Base-by-base conservation (phyloP, 352 stramenopile species). In the Pythium phragmitis region DNA sequence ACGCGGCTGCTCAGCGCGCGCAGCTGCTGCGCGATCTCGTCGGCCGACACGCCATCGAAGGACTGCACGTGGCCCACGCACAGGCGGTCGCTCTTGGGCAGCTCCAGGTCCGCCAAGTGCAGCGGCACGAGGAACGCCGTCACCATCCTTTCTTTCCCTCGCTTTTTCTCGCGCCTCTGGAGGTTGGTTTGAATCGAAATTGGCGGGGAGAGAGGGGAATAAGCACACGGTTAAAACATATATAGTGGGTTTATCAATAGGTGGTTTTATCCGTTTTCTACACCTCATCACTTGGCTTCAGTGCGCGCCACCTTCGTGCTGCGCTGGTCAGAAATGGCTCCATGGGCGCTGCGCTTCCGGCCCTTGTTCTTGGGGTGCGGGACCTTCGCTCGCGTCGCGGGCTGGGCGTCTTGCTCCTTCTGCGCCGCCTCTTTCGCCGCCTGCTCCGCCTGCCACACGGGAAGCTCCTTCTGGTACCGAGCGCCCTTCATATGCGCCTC, bases 101-200 rank as follows among this genome's bases (percentile, higher is more conserved):
- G 74, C 68, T 94, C 85, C 54, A 94, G 65, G 68, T 94, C 85
- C 39, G 85, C 72, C 46, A 80, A 62, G 60, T 92, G 82, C 61
- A 92, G 73, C 60, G 85, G 85, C 67, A 94, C 82, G 36, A 90
- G 73, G 68, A 94, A 94, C 73, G 90, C 78, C 71, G 85, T 88
- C 34, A 51, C 63, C 63, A 65, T 65, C 48, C 39, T 65, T 48
- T 45, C 34, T 17, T 34, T 46, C 34, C 8, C 28, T 55, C 11
- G n/a, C 19, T 33, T 49, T 58, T 63, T 47, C 36, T 52, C 52
- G 8, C 23, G 46, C 13, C 19, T 16, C 37, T 26, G 42, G 52
- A 36, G 34, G 11, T 5, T 17, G 8, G 49, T 53, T 67, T 53
- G 37, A 57, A 53, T 21, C 21, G 1, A 67, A 57, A 64, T 17